phyloP scores from a whole-genome alignment of 495 filamentous ascomycete genomes.

The Aspergillus cavernicola region DNA sequence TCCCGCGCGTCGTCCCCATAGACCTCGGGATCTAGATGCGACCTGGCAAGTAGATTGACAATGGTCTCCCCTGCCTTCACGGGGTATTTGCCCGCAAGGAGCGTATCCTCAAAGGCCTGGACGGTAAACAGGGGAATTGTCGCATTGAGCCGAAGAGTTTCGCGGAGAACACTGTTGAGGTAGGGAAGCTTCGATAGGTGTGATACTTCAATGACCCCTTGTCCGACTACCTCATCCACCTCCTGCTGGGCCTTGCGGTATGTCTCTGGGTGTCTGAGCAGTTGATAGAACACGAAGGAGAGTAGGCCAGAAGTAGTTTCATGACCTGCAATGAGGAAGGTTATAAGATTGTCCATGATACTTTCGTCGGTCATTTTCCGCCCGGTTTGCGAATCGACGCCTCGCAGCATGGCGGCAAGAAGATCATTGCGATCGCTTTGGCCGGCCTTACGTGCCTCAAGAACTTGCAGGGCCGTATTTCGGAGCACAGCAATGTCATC shows the following conservation, averaged over 20 bases:
- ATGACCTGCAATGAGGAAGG: constrained; percentile 45
- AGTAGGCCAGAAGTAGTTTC: constrained; percentile 66
- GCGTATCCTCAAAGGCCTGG: constrained; percentile 20
- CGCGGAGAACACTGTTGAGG: constrained; percentile 62
- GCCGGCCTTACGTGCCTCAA: constrained; percentile 51
- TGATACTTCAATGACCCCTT: constrained; percentile 58
- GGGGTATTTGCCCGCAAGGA: constrained; percentile 58
- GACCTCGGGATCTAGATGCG: constrained; percentile 65
- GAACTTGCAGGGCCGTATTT: constrained; percentile 53
- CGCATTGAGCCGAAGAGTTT: constrained; percentile 65
- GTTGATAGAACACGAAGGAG: constrained; percentile 52
- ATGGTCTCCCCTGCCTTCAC: constrained; percentile 54
- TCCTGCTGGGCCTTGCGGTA: constrained; percentile 55
- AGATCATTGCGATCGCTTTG: constrained; percentile 62
- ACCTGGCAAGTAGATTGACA: constrained; percentile 51
- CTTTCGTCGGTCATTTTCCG: constrained; percentile 54
- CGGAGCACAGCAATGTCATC: constrained; percentile 54
- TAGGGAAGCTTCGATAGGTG: constrained; percentile 66
- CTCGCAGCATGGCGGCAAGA: constrained; percentile 65
- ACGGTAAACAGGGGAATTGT: constrained; percentile 40
- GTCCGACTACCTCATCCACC: constrained; percentile 50
- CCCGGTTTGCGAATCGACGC: constrained; percentile 64
- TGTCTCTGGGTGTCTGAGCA: constrained; percentile 58
- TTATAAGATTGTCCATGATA: constrained; percentile 43
- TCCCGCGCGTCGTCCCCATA: constrained; percentile 58